Evolutionary conservation across 2,329 filamentous ascomycete species (phyloP), one percentile per base, ranked within the genome.

Genomic region (Zymoseptoria ardabiliae): DNA sequence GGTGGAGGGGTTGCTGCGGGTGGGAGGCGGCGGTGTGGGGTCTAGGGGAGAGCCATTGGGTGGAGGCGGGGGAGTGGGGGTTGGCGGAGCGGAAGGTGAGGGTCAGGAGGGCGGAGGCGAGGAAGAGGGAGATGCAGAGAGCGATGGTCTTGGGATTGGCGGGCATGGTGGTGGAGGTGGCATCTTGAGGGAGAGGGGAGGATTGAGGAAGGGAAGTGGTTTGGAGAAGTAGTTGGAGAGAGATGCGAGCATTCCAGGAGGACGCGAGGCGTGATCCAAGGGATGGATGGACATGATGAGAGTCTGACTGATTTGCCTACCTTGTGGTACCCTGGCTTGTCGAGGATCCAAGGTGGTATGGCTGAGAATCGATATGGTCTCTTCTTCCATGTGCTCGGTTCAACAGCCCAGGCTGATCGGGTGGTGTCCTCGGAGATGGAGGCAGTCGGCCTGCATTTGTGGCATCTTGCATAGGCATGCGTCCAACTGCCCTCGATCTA

Each of bases 91-190:
- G 64, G 19, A 72, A 48, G 48, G 66, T 66, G 48, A 71, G 62
- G n/a, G 70, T 73, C 25, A 72, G 56, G 28, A 73, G 66, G 19
- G 69, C 69, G 11, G 71, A 73, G 45, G 66, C 61, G 58, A 73
- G 63, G 67, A 73, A 73, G 56, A 72, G 66, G 49, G 69, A 67
- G 53, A 70, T 69, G 57, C 67, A 72, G 28, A 73, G 65, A 54
- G 63, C 64, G 59, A 73, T 64, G 48, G 63, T 66, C 52, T 65
- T 68, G 19, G 70, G 67, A 54, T 67, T 70, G 23, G 60, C 49
- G 6, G 57, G 50, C 60, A 64, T 65, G 58, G 56, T 59, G 45
- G 17, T 45, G 35, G 17, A 11, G 35, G 58, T 56, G 55, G 56
- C 61, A 67, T 63, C 48, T 58, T 57, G 45, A 53, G 11, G 22